Evolutionary conservation across 2,329 filamentous ascomycete genomes (phyloP).

Genomic region (Cylindrodendrum hubeiense): DNA sequence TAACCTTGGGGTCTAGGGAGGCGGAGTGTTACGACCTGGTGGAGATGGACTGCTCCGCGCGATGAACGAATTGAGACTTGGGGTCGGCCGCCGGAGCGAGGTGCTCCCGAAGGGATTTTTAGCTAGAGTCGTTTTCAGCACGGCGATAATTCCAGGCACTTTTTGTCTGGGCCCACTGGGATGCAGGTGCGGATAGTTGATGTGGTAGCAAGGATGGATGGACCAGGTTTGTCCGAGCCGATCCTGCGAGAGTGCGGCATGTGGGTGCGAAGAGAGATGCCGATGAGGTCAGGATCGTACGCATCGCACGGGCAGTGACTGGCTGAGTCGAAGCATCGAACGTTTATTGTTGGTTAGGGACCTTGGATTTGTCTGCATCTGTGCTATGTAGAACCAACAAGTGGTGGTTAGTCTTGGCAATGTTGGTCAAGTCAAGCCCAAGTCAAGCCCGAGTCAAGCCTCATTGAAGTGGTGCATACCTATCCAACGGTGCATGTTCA

Average conservation of each 20-base stretch:
- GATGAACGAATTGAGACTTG: background rate
- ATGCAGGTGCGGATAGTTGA: background rate
- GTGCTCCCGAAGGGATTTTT: background rate
- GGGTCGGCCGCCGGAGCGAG: background rate
- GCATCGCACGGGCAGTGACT: background rate
- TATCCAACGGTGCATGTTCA: background rate
- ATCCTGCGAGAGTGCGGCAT: constrained; percentile 1
- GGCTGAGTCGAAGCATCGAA: background rate
- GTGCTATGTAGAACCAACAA: no score
- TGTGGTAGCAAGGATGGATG: background rate
- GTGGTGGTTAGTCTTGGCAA: background rate
- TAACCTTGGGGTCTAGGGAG: background rate
- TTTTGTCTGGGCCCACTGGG: background rate
- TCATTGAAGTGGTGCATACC: background rate
- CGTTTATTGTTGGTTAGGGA: background rate
- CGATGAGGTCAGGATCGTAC: background rate
- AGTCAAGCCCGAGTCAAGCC: no score
- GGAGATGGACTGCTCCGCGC: background rate
- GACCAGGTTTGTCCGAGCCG: background rate
- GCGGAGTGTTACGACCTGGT: background rate
- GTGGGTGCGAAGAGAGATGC: background rate
- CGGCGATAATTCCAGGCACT: background rate
- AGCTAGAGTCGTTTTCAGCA: background rate
- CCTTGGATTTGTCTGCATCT: background rate
- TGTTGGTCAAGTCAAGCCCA: background rate